phyloP scores from a whole-genome alignment of 129 eudicot genomes.

The Heracleum sosnowskyi region DNA sequence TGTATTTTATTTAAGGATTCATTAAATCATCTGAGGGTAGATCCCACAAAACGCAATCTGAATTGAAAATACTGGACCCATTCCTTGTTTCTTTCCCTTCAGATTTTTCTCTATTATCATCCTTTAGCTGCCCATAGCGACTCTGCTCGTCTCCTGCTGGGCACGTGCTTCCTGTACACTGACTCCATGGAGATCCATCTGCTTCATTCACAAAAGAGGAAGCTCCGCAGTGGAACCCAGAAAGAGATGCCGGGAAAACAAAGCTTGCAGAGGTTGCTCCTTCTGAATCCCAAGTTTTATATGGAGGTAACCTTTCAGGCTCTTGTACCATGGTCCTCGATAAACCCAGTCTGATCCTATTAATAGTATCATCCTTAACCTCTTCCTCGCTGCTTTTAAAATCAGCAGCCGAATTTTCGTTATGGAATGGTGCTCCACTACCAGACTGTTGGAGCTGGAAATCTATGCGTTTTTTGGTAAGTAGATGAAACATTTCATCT shows the following conservation, averaged over 20 bases:
- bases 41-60: slow-evolving; percentile 87
- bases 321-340: slow-evolving; percentile 69
- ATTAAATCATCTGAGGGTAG: slow-evolving; percentile 43
- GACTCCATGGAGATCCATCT: slow-evolving; percentile 76
- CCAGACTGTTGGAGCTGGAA: slow-evolving; percentile 51
- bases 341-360: slow-evolving; percentile 61
- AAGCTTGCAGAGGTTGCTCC: slow-evolving; percentile 38
- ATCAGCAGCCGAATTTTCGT: slow-evolving; percentile 12
- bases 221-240: slow-evolving; percentile 26
- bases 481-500: slow-evolving; percentile 95
- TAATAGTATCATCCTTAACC: slow-evolving; percentile 44
- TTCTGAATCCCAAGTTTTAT: slow-evolving; percentile 45
- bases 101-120: slow-evolving; percentile 47
- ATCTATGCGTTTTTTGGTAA: slow-evolving; percentile 71
- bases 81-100: slow-evolving; percentile 45
- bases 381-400: slow-evolving; percentile 31
- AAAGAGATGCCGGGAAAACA: slow-evolving; percentile 12
- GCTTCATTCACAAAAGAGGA: slow-evolving; percentile 42
- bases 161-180: slow-evolving; percentile 42
- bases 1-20: slow-evolving; percentile 3
- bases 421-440: slow-evolving; percentile 11
- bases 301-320: slow-evolving; percentile 29
- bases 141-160: slow-evolving; percentile 47
- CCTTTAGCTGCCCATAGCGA: slow-evolving; percentile 30
- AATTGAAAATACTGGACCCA: slow-evolving; percentile 44